Base-by-base conservation (phyloP, 257 asterid species). In the Solanum pennellii region DNA sequence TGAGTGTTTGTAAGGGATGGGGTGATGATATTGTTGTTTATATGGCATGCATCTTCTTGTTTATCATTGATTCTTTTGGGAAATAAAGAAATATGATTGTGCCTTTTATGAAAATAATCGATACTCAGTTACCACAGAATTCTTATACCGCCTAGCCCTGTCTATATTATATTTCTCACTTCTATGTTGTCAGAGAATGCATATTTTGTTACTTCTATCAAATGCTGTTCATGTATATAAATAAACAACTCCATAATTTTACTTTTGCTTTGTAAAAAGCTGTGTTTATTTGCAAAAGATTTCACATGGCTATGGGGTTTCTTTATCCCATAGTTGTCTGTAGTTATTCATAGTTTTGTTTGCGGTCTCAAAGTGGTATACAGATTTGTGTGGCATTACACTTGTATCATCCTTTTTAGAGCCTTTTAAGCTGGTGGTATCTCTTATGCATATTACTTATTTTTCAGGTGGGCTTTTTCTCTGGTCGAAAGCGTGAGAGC, bases 401-500 rank as follows among this genome's bases (percentile, higher is more conserved):
- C 85, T 82, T 18, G 12, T 42, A 25, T 45, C 66, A 79, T 45
- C 62, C 25, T 77, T 77, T 76, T 45, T 25, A 44, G 31, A 76
- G 60, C 35, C 83, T 44, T 79, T 14, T 79, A 79, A 52, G 69
- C 69, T 82, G 31, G 69, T 82, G 29, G 35, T 33, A 33, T 47
- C 52, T 82, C 71, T 49, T 10, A 20, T 10, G 69, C 45, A 6
- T 86, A 23, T 21, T 65, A 89, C 71, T 86, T 86, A 7, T 85
- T 85, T 86, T 60, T 69, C 87, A 97, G 99, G 93, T 95, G 84
- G 99, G 99, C 66, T 97, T 97, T 93, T 95, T 93, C 95, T 95
- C 99, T 12, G 99, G 99, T 23, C 93, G 98, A 88, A 97, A 95
- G 92, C 90, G 96, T 20, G 99, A 97, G 93, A 96, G 99, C 92